Evolutionary conservation across 2,329 filamentous ascomycete species (phyloP), one percentile per base, ranked within the genome.

Genomic region (Paecilomyces fulvus): DNA sequence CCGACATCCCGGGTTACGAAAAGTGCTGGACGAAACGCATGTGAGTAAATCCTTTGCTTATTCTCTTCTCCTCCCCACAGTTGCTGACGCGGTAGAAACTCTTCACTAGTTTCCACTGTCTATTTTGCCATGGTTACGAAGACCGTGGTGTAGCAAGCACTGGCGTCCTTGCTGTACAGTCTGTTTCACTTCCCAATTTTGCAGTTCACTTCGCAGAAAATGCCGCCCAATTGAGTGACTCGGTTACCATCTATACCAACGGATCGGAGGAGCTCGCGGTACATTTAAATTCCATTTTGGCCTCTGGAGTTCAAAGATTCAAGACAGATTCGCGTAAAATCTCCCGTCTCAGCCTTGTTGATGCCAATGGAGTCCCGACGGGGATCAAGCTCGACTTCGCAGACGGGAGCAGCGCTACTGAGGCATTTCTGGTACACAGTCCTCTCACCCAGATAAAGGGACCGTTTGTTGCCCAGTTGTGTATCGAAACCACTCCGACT

Each of bases 51-150:
- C 2, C 2, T 28, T 28, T 28, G 4, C 25, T 28, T 2, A 7
- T 28, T 80, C 31, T 79, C 78, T 20, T 20, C 0, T 11, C 9
- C 21, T 49, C 21, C 4, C n/a, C 30, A 7, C 25, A 28, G 25
- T 3, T 28, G 25, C 25, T 9, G 49, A 28, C 14, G 30, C 23
- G n/a, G 28, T 11, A 14, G 21, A 49, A 25, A 51, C 28, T 31
- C 11, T 48, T 8, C 12, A 3, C 4, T 33, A 78, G 76, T 43
- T 84, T 80, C 59, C 81, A 84, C 62, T 85, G 82, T 59, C 74
- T 85, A 1, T 83, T 79, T 60, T 85, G 81, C 65, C 76, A 84
- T 60, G 83, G 83, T 3, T 84, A 77, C 63, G 83, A 86, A 60
- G 79, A 84, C 53, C 73, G 77, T 12, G 79, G 77, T 0, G 65